These are phyloP conservation scores for Cadophora sp. DNA, from an alignment of 2,329 filamentous ascomycete species.

Conservation along the genomic window DNA sequence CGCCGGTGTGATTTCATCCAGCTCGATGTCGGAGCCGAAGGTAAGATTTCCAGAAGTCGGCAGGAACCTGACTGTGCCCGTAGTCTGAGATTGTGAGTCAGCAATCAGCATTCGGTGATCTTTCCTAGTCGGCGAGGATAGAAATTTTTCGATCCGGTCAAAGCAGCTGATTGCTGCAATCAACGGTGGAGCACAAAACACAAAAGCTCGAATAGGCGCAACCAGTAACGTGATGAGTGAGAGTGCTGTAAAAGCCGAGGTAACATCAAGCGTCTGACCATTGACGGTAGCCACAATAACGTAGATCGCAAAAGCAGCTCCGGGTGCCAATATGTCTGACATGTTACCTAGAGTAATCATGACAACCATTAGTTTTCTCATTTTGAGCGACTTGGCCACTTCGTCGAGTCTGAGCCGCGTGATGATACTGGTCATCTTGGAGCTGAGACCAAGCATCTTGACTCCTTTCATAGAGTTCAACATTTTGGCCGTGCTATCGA, in stretches of 20 bases:
- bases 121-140: conserved; percentile 23
- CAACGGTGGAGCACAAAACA: conserved; percentile 48
- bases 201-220: conserved; percentile 48
- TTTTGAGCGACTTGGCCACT: conserved; percentile 28
- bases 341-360: conserved; percentile 33
- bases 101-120: conserved; percentile 26
- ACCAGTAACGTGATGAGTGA: conserved; percentile 50
- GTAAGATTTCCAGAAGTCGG: not conserved
- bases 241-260: conserved; percentile 49
- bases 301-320: conserved; percentile 48
- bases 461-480: conserved; percentile 41
- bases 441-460: conserved; percentile 45
- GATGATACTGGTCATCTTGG: conserved; percentile 43
- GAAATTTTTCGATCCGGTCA: conserved; percentile 49
- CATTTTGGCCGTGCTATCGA: conserved; percentile 35
- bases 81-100: not conserved
- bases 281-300: conserved; percentile 42
- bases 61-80: not conserved
- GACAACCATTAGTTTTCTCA: conserved; percentile 31
- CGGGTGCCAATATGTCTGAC: conserved; percentile 44
- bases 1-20: conserved; percentile 23
- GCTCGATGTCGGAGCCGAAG: conserved; percentile 22
- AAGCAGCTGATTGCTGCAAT: conserved; percentile 49
- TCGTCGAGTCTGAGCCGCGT: conserved; percentile 44
- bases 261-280: conserved; percentile 36